A percentile compares a stretch with the other conserved stretches of the same genome.
phyloP scores from a whole-genome alignment of 2,329 filamentous ascomycete species.

The Stromatinia cepivora region DNA sequence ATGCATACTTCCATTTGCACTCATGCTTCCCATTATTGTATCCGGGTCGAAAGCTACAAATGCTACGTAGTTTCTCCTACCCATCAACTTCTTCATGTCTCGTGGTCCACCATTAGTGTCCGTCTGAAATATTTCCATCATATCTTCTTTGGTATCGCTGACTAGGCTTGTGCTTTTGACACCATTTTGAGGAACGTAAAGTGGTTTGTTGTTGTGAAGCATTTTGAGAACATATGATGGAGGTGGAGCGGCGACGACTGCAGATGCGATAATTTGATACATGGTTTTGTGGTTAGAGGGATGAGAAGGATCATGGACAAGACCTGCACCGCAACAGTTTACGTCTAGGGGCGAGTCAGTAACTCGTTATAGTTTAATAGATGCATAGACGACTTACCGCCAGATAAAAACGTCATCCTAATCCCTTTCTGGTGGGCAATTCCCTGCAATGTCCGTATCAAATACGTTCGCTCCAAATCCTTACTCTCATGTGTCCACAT shows the following conservation, averaged over 20 bases:
- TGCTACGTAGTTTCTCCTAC: conserved; percentile 85
- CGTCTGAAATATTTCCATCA: conserved; percentile 99
- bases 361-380: not conserved
- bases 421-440: conserved; percentile 94
- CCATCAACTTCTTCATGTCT: conserved; percentile 92
- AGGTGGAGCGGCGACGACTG: conserved; percentile 87
- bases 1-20: conserved; percentile 39
- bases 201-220: conserved; percentile 89
- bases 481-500: conserved; percentile 99
- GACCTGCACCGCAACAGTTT: conserved; percentile 85
- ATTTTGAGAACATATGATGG: conserved; percentile 86
- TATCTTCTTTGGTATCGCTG: conserved; percentile 96
- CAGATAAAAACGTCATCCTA: conserved; percentile 95
- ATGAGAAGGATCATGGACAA: conserved; percentile 90
- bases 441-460: conserved; percentile 92
- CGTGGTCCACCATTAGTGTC: conserved; percentile 82
- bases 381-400: conserved; percentile 54
- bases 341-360: conserved; percentile 57
- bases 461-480: conserved; percentile 93
- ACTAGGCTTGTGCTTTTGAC: conserved; percentile 70
- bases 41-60: conserved; percentile 95
- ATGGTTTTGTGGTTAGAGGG: conserved; percentile 97
- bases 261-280: conserved; percentile 95
- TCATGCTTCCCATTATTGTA: conserved; percentile 43
- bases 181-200: conserved; percentile 92